These are phyloP conservation scores for Gnomoniopsis sp. DNA, from an alignment of 2,329 filamentous ascomycete genomes.

Conservation along the genomic window DNA sequence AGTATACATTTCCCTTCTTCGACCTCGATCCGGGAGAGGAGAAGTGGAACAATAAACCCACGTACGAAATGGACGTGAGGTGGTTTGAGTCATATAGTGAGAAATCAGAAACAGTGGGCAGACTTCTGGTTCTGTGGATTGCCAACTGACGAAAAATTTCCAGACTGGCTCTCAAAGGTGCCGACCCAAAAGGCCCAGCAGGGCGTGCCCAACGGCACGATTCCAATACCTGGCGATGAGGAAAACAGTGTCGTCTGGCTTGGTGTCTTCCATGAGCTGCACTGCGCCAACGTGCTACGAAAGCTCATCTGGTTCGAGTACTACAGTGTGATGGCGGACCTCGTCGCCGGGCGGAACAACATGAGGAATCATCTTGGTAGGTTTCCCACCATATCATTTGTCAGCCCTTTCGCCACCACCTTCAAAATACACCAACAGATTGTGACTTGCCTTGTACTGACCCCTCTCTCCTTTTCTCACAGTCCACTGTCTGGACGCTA, in stretches of 20 bases:
- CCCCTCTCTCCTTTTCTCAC: neutral
- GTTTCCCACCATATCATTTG: no score
- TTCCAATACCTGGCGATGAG: slow-evolving; percentile 5
- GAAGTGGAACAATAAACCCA: slow-evolving; percentile 9
- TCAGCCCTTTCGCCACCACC: neutral
- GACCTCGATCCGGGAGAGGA: slow-evolving; percentile 6
- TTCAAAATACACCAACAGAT: neutral
- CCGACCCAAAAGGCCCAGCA: slow-evolving; percentile 1
- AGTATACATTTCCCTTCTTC: slow-evolving; percentile 9
- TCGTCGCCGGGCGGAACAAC: slow-evolving; percentile 5
- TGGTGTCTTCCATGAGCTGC: slow-evolving; percentile 11
- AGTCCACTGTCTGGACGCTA: slow-evolving; percentile 9
- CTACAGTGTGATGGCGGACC: slow-evolving; percentile 9
- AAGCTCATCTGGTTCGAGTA: slow-evolving; percentile 11
- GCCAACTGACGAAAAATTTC: neutral
- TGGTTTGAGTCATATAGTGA: slow-evolving; percentile 10
- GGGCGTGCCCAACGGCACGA: slow-evolving; percentile 1
- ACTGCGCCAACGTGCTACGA: slow-evolving; percentile 7
- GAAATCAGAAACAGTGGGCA: neutral
- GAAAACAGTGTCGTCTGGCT: slow-evolving; percentile 8
- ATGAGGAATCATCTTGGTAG: slow-evolving; percentile 8
- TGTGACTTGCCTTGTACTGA: neutral
- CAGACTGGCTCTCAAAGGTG: slow-evolving; percentile 4
- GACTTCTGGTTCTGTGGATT: neutral
- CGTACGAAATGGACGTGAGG: slow-evolving; percentile 4